phyloP scores from a whole-genome alignment of 768 basidiomycete genomes.

The Rhodotorula diobovata region DNA sequence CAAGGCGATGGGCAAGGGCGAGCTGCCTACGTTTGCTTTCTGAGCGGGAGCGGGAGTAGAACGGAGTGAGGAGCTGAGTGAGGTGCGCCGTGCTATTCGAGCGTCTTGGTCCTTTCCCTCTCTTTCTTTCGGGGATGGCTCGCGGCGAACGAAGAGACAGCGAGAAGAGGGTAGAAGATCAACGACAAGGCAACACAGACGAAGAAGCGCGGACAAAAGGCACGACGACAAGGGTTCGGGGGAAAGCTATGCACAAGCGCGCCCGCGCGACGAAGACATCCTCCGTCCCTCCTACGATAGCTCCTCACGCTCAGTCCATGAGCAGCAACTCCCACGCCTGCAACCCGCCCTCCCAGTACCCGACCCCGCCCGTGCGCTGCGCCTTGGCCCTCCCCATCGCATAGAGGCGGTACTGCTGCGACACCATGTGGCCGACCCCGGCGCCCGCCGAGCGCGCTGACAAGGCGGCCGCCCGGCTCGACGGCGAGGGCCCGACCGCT shows the following conservation, averaged over 20 bases:
- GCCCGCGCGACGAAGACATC: no score
- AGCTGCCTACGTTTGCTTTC: constrained; percentile 23
- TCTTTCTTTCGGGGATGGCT: no score
- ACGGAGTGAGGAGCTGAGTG: no score
- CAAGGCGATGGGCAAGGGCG: constrained; percentile 8
- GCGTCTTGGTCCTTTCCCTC: no score
- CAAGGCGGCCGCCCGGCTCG: neutral
- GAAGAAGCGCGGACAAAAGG: no score
- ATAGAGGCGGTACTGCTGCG: constrained; percentile 28
- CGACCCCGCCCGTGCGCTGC: constrained; percentile 6
- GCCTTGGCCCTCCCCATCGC: constrained; percentile 26
- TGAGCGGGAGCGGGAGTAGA: no score
- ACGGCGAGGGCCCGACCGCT: neutral
- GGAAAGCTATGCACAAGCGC: neutral
- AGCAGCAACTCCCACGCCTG: neutral
- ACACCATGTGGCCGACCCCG: constrained; percentile 3
- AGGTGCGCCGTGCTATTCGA: no score
- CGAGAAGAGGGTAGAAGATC: no score
- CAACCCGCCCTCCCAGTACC: constrained; percentile 20
- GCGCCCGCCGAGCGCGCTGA: neutral
- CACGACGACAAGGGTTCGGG: neutral
- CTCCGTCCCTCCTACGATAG: no score
- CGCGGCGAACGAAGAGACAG: no score
- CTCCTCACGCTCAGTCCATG: neutral
- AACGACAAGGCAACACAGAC: no score